phyloP scores from a whole-genome alignment of 306 rosid species.

The Fragaria iinumae region DNA sequence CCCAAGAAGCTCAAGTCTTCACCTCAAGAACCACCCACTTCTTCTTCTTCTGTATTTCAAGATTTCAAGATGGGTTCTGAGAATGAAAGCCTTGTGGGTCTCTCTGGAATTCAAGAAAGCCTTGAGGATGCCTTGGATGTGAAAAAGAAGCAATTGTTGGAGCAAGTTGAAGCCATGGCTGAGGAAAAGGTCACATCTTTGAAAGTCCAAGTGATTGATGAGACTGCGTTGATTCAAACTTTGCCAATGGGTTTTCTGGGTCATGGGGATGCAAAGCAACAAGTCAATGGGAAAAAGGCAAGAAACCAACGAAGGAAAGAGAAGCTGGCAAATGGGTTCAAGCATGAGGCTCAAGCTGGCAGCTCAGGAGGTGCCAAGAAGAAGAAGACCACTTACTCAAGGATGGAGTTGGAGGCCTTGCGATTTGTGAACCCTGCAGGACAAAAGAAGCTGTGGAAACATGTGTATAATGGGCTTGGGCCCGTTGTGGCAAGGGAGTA shows the following conservation, averaged over 20 bases:
- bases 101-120: slow-evolving; percentile 14
- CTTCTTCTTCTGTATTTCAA: slow-evolving; percentile 1
- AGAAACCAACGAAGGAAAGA: slow-evolving; percentile 37
- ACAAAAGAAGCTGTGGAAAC: slow-evolving; percentile 62
- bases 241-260: slow-evolving; percentile 15
- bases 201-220: slow-evolving; percentile 71
- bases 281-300: slow-evolving; percentile 27
- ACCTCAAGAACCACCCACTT: slow-evolving; percentile 5
- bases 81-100: slow-evolving; percentile 18
- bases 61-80: slow-evolving; percentile 15
- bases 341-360: slow-evolving; percentile 12
- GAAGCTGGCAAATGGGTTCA: slow-evolving; percentile 15
- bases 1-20: slow-evolving; percentile 16
- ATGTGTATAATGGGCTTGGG: slow-evolving; percentile 43
- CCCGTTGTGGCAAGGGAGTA: slow-evolving; percentile 56
- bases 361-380: slow-evolving; percentile 16
- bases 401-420: slow-evolving; percentile 61
- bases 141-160: slow-evolving; percentile 54
- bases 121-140: slow-evolving; percentile 29
- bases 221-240: slow-evolving; percentile 68
- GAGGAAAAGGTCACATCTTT: slow-evolving; percentile 30
- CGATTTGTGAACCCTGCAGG: slow-evolving; percentile 47
- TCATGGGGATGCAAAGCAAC: slow-evolving; percentile 13
- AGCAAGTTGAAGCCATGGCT: slow-evolving; percentile 51
- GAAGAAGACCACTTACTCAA: slow-evolving; percentile 42